These are phyloP conservation scores for Eremothecium sinecaudum DNA, from an alignment of 1,139 yeast genomes.

Conservation along the genomic window DNA sequence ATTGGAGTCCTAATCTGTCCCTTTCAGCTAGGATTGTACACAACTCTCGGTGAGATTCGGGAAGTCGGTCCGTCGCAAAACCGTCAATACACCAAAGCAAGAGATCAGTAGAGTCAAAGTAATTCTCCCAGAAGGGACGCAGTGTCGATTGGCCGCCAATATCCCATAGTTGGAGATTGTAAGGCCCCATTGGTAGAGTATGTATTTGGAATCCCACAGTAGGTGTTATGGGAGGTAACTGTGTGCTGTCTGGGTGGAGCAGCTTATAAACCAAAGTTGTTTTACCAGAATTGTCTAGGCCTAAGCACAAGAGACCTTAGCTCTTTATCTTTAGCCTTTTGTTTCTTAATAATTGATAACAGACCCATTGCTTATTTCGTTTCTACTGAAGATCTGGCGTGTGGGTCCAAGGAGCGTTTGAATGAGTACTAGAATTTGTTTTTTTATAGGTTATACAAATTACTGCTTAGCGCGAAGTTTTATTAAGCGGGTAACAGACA, in stretches of 20 bases:
- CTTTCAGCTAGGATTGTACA: slow-evolving; percentile 56
- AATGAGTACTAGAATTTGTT: no score
- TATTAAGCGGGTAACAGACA: no score
- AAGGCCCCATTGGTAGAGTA: slow-evolving; percentile 32
- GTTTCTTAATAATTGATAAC: slow-evolving; percentile 69
- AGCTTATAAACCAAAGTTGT: slow-evolving; percentile 62
- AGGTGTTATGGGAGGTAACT: slow-evolving; percentile 38
- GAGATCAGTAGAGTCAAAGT: slow-evolving; percentile 76
- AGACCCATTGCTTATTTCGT: slow-evolving; percentile 80
- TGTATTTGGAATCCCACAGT: slow-evolving; percentile 58
- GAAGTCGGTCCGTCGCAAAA: slow-evolving; percentile 48
- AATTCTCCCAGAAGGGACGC: slow-evolving; percentile 83
- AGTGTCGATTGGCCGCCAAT: slow-evolving; percentile 79
- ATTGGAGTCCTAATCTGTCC: slow-evolving; percentile 46
- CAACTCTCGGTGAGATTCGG: slow-evolving; percentile 59
- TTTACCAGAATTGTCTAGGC: slow-evolving; percentile 85
- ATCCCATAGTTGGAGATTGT: slow-evolving; percentile 54
- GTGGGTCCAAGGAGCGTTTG: no score
- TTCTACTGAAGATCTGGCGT: no score
- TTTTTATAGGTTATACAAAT: no score
- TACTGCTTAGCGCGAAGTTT: no score
- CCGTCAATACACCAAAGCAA: slow-evolving; percentile 91
- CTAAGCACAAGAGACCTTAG: slow-evolving; percentile 62
- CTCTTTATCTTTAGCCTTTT: slow-evolving; percentile 70
- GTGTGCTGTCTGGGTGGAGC: slow-evolving; percentile 32